Conservation (phyloP, 1,139 yeast species). For the Diutina scorzettiae region DNA sequence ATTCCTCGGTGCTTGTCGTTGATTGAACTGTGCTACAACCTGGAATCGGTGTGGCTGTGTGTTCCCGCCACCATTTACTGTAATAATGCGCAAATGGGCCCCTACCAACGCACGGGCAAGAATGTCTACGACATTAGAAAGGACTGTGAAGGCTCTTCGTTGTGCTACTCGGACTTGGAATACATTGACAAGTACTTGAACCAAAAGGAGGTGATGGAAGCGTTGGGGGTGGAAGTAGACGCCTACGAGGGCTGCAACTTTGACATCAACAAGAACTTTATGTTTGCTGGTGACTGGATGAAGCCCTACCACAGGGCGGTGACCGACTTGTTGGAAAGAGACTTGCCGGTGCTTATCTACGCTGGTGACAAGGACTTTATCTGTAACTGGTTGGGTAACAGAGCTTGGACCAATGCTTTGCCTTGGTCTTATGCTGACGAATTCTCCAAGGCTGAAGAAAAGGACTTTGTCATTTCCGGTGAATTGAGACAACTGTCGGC, state of each 20-base stretch:
- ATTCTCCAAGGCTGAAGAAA: constrained; percentile 20
- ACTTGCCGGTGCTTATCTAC: constrained; percentile 59
- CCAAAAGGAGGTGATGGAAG: constrained; percentile 56
- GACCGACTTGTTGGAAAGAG: constrained; percentile 41
- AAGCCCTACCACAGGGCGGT: constrained; percentile 69
- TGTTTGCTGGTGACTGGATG: constrained; percentile 89
- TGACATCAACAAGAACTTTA: constrained; percentile 71
- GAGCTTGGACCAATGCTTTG: constrained; percentile 66
- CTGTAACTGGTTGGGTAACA: constrained; percentile 81
- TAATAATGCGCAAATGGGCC: constrained; percentile 76
- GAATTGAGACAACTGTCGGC: neutral
- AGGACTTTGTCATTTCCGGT: neutral
- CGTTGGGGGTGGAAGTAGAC: constrained; percentile 88
- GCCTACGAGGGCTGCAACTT: constrained; percentile 75
- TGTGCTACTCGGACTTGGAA: constrained; percentile 68
- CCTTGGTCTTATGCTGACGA: constrained; percentile 53
- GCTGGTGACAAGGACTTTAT: constrained; percentile 85
- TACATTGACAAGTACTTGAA: constrained; percentile 62
- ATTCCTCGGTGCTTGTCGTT: constrained; percentile 75
- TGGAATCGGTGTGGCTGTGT: constrained; percentile 77
- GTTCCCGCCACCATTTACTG: constrained; percentile 91
- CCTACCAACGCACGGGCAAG: constrained; percentile 82
- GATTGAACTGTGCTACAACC: constrained; percentile 69
- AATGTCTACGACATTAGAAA: constrained; percentile 90
- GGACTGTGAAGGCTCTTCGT: constrained; percentile 55